Percentiles rank a stretch among this genome's conserved stretches.
Evolutionary conservation across 2,329 filamentous ascomycete genomes (phyloP).

Genomic region (Dactylella cylindrospora): DNA sequence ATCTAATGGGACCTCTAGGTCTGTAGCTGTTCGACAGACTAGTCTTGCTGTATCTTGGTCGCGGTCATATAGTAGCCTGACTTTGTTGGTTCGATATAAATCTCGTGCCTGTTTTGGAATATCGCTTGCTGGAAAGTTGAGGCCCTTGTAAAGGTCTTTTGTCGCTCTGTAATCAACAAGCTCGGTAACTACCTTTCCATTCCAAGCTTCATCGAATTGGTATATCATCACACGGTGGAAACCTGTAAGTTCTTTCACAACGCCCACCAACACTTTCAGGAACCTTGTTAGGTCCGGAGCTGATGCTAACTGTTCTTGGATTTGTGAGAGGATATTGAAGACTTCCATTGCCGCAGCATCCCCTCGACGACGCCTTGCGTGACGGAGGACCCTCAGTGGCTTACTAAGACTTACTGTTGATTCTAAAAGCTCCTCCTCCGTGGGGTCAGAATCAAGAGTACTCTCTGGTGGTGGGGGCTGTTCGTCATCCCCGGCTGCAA

Average conservation of each 20-base stretch:
- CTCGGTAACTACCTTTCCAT: conserved; percentile 84
- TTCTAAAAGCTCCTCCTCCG: conserved; percentile 70
- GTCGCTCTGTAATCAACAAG: conserved; percentile 77
- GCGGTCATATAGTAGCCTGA: conserved; percentile 81
- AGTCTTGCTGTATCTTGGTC: conserved; percentile 77
- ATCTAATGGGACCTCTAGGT: conserved; percentile 74
- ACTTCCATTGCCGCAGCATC: conserved; percentile 85
- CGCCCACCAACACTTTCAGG: conserved; percentile 77
- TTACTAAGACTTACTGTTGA: conserved; percentile 75
- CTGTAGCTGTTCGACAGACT: conserved; percentile 73
- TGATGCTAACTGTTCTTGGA: conserved; percentile 79
- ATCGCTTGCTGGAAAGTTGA: conserved; percentile 85
- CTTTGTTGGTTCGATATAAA: conserved; percentile 87
- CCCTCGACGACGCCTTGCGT: conserved; percentile 71
- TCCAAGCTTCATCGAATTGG: conserved; percentile 80
- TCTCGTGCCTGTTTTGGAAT: conserved; percentile 83
- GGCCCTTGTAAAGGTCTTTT: conserved; percentile 79
- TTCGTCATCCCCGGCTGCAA: conserved; percentile 64
- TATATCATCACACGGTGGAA: conserved; percentile 94
- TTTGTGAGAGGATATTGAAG: conserved; percentile 87
- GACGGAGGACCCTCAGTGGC: conserved; percentile 73
- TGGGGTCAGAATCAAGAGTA: conserved; percentile 72
- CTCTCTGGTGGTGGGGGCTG: conserved; percentile 67
- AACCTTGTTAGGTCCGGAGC: conserved; percentile 71
- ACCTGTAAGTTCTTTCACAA: conserved; percentile 84